These are phyloP conservation scores for Jackrogersella minutella DNA, from an alignment of 495 filamentous ascomycete genomes.

Conservation along the genomic window DNA sequence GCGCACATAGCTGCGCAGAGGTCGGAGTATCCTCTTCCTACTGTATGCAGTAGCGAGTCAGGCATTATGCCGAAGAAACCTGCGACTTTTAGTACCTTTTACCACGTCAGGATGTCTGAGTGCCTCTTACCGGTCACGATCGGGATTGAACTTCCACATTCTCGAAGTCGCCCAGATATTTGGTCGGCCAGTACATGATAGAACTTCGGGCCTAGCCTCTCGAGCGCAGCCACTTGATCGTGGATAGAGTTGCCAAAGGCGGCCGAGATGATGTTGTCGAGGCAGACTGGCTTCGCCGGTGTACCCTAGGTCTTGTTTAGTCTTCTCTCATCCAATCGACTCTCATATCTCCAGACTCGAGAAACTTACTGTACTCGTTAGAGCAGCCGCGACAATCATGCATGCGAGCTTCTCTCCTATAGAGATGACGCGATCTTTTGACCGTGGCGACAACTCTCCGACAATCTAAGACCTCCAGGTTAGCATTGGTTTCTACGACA, in stretches of 20 bases:
- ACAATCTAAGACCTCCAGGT: constrained; percentile 41
- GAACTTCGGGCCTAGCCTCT: constrained; percentile 45
- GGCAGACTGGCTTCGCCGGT: constrained; percentile 42
- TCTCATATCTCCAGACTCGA: not conserved
- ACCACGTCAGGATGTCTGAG: not conserved
- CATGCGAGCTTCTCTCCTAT: constrained; percentile 50
- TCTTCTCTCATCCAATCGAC: not conserved
- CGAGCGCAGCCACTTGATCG: constrained; percentile 39
- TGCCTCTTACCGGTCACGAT: constrained; percentile 44
- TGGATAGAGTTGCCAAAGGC: constrained; percentile 44
- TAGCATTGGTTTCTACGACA: constrained; percentile 3
- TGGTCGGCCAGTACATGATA: constrained; percentile 46
- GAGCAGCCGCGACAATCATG: constrained; percentile 47
- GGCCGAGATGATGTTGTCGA: constrained; percentile 49
- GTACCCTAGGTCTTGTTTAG: constrained; percentile 39
- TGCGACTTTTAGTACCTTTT: constrained; percentile 47
- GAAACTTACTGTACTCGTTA: constrained; percentile 46
- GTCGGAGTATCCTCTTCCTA: constrained; percentile 62
- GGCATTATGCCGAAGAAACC: constrained; percentile 61
- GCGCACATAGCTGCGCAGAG: constrained; percentile 61
- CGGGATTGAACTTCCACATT: constrained; percentile 41
- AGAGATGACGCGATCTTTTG: constrained; percentile 50
- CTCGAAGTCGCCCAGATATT: constrained; percentile 40
- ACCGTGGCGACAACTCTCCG: constrained; percentile 48
- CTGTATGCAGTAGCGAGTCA: constrained; percentile 54